Evolutionary conservation across 352 stramenopile genomes (phyloP).

Genomic region (Phytophthora megakarya): DNA sequence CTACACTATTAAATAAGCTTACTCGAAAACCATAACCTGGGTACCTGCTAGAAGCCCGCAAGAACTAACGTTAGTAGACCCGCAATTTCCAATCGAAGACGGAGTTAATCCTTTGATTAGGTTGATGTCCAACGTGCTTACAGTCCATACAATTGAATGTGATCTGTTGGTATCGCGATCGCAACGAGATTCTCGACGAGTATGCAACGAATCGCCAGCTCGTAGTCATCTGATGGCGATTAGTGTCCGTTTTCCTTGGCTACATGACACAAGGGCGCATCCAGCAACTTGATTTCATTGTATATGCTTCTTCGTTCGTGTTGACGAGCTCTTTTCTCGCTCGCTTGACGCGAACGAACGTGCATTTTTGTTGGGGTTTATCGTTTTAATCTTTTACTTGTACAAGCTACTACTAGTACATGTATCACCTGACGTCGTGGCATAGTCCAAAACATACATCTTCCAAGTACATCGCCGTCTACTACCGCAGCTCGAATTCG

Average conservation of each 20-base stretch:
- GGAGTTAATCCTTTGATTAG: too few relatives aligned
- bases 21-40: too few relatives aligned
- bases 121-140: neutral
- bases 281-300: too few relatives aligned
- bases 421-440: slow-evolving; percentile 16
- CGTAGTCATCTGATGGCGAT: too few relatives aligned
- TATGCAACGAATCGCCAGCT: neutral
- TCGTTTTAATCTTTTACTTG: slow-evolving; percentile 13
- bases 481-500: slow-evolving; percentile 26
- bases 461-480: neutral
- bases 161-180: neutral
- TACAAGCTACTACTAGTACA: slow-evolving; percentile 28
- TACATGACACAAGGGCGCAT: slow-evolving; percentile 3
- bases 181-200: neutral
- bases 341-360: slow-evolving; percentile 11
- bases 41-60: too few relatives aligned
- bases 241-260: neutral
- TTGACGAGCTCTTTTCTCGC: slow-evolving; percentile 11
- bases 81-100: too few relatives aligned
- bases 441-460: slow-evolving; percentile 13
- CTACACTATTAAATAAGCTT: too few relatives aligned
- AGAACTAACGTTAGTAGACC: too few relatives aligned
- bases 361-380: slow-evolving; percentile 24
- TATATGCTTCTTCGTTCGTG: too few relatives aligned
- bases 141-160: neutral